phyloP scores from a whole-genome alignment of 169 alveolate species.

The Plasmodium vivax region DNA sequence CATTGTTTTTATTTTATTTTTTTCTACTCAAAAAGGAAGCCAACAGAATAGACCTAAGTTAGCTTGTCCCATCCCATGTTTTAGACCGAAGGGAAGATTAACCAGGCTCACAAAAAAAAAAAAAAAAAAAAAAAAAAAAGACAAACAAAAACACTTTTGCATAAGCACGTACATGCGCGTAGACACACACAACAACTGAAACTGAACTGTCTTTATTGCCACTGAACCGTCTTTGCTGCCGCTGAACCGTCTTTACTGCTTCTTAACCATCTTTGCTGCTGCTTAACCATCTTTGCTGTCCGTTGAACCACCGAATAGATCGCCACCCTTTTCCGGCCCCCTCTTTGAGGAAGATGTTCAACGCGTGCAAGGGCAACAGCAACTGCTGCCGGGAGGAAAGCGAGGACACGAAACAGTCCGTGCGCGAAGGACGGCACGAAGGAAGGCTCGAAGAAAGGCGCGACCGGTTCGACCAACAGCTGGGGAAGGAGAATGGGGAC shows the following conservation, averaged over 20 bases:
- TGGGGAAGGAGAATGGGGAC: background rate
- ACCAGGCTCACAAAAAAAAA: background rate
- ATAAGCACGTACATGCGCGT: background rate
- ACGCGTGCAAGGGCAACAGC: constrained; percentile 41
- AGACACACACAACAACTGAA: background rate
- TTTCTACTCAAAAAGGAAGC: background rate
- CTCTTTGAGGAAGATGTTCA: constrained; percentile 28
- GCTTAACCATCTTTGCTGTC: too few species aligned
- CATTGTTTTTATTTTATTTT: background rate
- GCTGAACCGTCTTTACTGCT: too few species aligned
- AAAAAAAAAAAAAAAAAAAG: too few species aligned
- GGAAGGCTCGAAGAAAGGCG: constrained; percentile 19
- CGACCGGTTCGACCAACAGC: constrained; percentile 55
- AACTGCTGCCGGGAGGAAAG: constrained; percentile 30
- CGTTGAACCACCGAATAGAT: too few species aligned
- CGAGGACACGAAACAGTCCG: background rate
- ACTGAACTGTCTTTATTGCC: background rate
- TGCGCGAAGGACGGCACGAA: background rate
- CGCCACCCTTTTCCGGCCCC: background rate
- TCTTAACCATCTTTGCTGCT: too few species aligned
- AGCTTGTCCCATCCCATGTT: background rate
- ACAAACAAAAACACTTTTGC: background rate
- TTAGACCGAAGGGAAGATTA: background rate
- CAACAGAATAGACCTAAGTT: background rate
- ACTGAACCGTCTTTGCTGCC: too few species aligned